These are phyloP conservation scores for Lantana camara DNA, from an alignment of 257 asterid species.

Conservation along the genomic window DNA sequence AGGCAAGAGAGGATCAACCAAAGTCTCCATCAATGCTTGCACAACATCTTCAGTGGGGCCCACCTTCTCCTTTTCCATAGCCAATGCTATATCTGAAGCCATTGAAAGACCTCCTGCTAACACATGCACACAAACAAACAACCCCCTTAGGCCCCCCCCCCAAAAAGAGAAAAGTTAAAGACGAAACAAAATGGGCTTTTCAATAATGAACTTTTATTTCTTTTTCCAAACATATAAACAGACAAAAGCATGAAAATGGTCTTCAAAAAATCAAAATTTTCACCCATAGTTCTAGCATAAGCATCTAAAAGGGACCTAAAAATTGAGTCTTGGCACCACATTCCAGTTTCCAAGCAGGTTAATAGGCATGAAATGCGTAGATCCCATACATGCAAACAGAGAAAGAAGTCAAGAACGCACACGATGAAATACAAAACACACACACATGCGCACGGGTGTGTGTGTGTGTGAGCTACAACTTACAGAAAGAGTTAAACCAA, in stretches of 20 bases:
- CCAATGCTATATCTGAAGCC: constrained; percentile 26
- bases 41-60: constrained; percentile 51
- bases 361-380: background rate
- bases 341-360: constrained; percentile 1
- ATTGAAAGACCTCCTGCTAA: constrained; percentile 13
- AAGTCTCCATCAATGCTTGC: constrained; percentile 46
- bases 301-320: background rate
- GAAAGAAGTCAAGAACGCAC: constrained; percentile 18
- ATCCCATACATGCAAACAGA: constrained; percentile 27
- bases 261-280: background rate
- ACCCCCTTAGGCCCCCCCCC: background rate
- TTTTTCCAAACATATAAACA: background rate
- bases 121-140: constrained; percentile 17
- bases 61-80: constrained; percentile 23
- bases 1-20: constrained; percentile 63
- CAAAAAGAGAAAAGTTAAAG: background rate
- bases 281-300: too few species aligned
- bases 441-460: background rate
- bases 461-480: background rate
- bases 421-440: background rate
- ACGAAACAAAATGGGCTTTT: background rate
- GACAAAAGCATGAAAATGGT: background rate
- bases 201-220: background rate
- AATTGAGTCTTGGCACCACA: constrained; percentile 5
- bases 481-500: background rate